phyloP scores from a whole-genome alignment of 176 grass and related monocot species.

The Bothriochloa decipiens region DNA sequence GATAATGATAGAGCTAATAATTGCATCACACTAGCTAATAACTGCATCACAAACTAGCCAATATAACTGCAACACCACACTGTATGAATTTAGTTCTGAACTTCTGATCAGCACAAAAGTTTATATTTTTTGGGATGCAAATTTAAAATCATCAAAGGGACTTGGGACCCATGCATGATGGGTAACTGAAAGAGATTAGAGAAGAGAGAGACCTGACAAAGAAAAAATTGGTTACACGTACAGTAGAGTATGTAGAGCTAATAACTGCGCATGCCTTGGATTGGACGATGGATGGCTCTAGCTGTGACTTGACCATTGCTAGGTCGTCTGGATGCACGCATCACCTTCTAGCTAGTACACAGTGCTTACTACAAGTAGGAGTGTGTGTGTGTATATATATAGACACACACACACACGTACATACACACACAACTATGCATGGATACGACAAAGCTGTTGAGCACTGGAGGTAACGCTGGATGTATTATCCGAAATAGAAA shows the following conservation, averaged over 20 bases:
- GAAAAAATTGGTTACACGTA: not conserved
- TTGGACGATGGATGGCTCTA: not conserved
- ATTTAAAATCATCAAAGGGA: not conserved
- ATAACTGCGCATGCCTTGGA: not conserved
- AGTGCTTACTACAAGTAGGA: not conserved
- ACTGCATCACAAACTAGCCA: too few species aligned
- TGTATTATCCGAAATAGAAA: constrained; percentile 38
- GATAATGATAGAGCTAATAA: too few species aligned
- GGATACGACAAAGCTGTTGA: constrained; percentile 26
- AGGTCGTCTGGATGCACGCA: not conserved
- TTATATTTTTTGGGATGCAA: not conserved
- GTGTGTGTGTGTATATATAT: not conserved
- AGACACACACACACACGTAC: too few species aligned
- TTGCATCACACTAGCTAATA: too few species aligned
- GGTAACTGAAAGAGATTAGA: constrained; percentile 1
- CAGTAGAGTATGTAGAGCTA: not conserved
- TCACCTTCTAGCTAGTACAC: constrained; percentile 8
- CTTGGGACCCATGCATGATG: constrained; percentile 16
- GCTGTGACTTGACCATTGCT: constrained; percentile 6
- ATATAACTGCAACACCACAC: too few species aligned
- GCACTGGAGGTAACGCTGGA: not conserved
- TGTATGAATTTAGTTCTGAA: too few species aligned
- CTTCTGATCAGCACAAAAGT: not conserved
- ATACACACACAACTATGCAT: not conserved
- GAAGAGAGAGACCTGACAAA: constrained; percentile 23